These are phyloP conservation scores for Dictyostelium citrinum DNA, from an alignment of 78 protist species.

Conservation along the genomic window DNA sequence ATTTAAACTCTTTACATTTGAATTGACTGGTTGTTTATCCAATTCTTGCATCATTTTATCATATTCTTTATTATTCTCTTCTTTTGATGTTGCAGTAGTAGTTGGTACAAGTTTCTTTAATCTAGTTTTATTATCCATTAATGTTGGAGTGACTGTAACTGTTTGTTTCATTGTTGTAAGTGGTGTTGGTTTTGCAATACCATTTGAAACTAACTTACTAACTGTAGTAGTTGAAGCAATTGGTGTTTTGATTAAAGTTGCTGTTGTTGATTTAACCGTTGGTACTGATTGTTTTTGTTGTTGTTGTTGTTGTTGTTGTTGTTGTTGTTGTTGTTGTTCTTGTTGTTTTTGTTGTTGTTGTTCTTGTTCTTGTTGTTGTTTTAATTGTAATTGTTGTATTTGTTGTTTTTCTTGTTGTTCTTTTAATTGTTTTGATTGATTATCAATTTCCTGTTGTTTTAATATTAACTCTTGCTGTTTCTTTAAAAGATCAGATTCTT, in stretches of 20 bases:
- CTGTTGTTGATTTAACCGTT: too few relatives aligned
- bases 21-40: not conserved
- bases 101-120: not conserved
- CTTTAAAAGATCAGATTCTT: not conserved
- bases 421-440: not conserved
- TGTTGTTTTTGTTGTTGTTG: not conserved
- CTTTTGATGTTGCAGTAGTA: not conserved
- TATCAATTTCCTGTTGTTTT: not conserved
- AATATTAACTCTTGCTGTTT: not conserved
- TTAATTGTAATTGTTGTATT: not conserved
- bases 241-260: not conserved
- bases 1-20: not conserved
- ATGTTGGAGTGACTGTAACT: not conserved
- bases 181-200: not conserved
- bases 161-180: not conserved
- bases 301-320: not conserved
- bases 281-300: too few relatives aligned
- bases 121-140: not conserved
- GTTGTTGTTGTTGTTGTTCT: not conserved
- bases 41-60: not conserved
- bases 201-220: not conserved
- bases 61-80: conserved; percentile 10
- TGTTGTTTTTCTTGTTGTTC: not conserved
- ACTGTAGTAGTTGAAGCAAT: not conserved
- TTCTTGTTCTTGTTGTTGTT: not conserved